Base-by-base conservation (phyloP, 371 early-diverging fungal species). In the Circinella minor region DNA sequence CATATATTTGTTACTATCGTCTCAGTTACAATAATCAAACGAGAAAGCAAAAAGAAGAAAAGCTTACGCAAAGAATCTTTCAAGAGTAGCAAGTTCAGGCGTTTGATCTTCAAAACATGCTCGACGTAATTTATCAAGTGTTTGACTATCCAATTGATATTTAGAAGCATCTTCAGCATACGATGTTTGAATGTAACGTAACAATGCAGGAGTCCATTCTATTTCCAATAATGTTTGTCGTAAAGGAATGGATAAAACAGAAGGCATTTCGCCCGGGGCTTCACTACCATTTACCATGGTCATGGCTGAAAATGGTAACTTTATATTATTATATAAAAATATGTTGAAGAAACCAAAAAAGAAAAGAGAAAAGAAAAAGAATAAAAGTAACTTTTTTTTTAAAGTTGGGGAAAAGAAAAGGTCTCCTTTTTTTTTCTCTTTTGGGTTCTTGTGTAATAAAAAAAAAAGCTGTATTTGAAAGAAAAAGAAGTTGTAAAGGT, bases 121-220 rank as follows among this genome's bases (percentile, higher is more conserved):
- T 63, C 73, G 51, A 48, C 84, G 74, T 38, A 84, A 17, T 9
- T 64, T 43, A 51, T 84, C 85, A 11, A 84, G 47, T 3, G 66
- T 47, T 1, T 66, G 55, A 36, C 70, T 68, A 27, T 84, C 85
- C 15, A 61, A 36, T 60, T 73, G 66, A 63, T 84, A 84, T 49
- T 73, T 72, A 11, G 72, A 51, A 6, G 74, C 64, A 46, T 79
- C 78, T 61, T 84, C 78, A 27, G 77, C 80, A 65, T 84, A 84
- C 3, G 78, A 76, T n/a, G 59, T 68, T 6, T 67, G 65, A 39
- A 84, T 84, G 61, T 84, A 84, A 18, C 71, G 70, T 10, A 76
- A 49, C 20, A 84, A 65, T 61, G 71, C 71, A 36, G 67, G 71
- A 46, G 72, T 36, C 78, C 78, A 84, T 59, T 54, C 36, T 37